A percentile compares a stretch with the other conserved stretches of the same genome.
phyloP scores from a whole-genome alignment of 2,329 filamentous ascomycete genomes.

The Verticillium alfalfae region DNA sequence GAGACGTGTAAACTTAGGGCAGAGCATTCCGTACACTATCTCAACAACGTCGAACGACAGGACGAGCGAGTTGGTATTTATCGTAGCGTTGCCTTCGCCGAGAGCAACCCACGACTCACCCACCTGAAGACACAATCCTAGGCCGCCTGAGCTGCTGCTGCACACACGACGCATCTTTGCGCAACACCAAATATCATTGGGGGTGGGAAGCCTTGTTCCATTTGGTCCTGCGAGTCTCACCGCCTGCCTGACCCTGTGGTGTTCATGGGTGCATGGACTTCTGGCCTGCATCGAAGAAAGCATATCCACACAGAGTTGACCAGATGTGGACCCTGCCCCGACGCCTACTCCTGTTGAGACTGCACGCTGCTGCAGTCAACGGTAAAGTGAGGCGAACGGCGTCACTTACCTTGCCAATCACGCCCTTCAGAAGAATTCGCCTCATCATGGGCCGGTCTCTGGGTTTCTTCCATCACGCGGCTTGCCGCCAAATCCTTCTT shows the following conservation, averaged over 20 bases:
- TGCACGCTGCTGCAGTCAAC: conserved; percentile 9
- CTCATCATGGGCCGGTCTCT: neutral
- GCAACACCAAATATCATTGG: neutral
- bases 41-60: neutral
- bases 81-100: conserved; percentile 6
- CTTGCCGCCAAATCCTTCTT: neutral
- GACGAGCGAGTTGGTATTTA: conserved; percentile 8
- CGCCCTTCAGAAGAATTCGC: neutral
- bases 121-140: neutral
- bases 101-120: neutral
- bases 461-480: conserved; percentile 2
- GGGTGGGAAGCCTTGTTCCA: neutral
- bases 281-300: neutral
- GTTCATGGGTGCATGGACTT: neutral
- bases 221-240: neutral
- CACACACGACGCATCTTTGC: neutral
- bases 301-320: neutral
- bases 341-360: conserved; percentile 4
- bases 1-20: neutral
- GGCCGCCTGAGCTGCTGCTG: neutral
- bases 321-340: neutral
- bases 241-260: neutral
- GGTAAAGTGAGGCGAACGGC: conserved; percentile 13
- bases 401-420: conserved; percentile 10
- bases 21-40: neutral